Evolutionary conservation across 371 early-diverging fungal species (phyloP).

Genomic region (Mycotypha africana): DNA sequence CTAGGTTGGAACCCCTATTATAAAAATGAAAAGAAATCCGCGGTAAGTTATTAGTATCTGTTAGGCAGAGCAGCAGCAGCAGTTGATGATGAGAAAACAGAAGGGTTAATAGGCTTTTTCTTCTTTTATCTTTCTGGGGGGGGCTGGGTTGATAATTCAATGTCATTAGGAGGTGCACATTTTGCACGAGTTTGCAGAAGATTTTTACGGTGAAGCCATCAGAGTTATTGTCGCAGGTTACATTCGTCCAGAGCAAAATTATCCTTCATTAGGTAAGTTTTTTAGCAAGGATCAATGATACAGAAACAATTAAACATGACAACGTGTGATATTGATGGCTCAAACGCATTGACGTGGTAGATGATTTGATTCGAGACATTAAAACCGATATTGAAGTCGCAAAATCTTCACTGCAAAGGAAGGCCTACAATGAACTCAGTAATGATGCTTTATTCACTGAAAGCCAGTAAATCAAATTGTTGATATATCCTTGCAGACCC

Average conservation of each 20-base stretch:
- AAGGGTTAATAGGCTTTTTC: too few relatives aligned
- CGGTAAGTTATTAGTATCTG: constrained; percentile 45
- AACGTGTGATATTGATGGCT: background rate
- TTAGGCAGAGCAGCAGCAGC: too few relatives aligned
- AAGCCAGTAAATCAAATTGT: too few relatives aligned
- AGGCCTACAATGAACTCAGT: constrained; percentile 34
- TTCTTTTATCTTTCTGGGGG: too few relatives aligned
- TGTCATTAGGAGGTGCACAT: constrained; percentile 86
- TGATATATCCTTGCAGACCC: too few relatives aligned
- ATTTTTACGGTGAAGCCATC: constrained; percentile 89
- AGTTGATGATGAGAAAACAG: too few relatives aligned
- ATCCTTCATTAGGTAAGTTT: constrained; percentile 69
- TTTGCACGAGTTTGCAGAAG: constrained; percentile 76
- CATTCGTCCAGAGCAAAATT: constrained; percentile 89
- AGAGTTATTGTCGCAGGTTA: constrained; percentile 84
- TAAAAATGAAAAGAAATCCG: constrained; percentile 93
- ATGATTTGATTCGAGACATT: constrained; percentile 70
- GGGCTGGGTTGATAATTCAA: too few relatives aligned
- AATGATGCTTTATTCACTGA: constrained; percentile 6
- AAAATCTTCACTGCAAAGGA: constrained; percentile 56
- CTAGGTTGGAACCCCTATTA: constrained; percentile 98
- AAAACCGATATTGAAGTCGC: constrained; percentile 85
- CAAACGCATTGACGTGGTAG: background rate
- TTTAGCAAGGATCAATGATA: background rate
- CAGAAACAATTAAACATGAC: too few relatives aligned